These are phyloP conservation scores for Lycium ferocissimum DNA, from an alignment of 257 asterid species.

Conservation along the genomic window DNA sequence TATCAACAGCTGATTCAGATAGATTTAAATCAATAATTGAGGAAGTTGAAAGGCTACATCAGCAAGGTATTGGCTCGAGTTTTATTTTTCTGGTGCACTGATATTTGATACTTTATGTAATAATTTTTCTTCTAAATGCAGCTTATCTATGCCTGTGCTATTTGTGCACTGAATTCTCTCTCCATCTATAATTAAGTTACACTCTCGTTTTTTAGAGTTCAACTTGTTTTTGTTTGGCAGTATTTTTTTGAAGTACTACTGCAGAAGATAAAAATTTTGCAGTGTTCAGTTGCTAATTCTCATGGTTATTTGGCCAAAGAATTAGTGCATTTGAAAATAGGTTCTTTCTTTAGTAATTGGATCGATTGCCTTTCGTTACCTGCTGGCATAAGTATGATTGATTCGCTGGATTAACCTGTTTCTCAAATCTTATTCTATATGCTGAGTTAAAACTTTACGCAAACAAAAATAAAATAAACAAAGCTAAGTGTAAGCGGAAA, in stretches of 20 bases:
- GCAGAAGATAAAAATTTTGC: background rate
- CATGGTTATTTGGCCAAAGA: conserved; percentile 19
- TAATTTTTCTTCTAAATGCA: background rate
- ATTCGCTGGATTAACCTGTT: background rate
- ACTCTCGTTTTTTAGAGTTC: background rate
- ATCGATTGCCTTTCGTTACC: background rate
- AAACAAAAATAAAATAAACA: background rate
- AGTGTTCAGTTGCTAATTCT: background rate
- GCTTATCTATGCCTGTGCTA: background rate
- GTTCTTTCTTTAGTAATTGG: background rate
- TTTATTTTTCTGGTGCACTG: conserved; percentile 9
- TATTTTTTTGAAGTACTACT: background rate
- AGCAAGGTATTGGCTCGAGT: conserved; percentile 60
- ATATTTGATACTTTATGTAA: background rate
- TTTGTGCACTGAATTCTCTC: background rate
- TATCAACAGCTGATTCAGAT: conserved; percentile 66
- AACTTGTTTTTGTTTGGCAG: background rate
- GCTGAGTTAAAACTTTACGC: background rate
- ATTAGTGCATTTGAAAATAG: conserved; percentile 5
- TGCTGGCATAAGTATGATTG: background rate
- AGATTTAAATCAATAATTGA: conserved; percentile 71
- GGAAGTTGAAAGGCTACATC: conserved; percentile 83
- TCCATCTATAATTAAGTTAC: background rate
- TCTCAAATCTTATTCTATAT: background rate
- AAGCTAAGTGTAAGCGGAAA: background rate